Percentiles rank a stretch among this genome's conserved stretches.
These are phyloP conservation scores for Tephrocybe sp. DNA, from an alignment of 768 basidiomycete species.

Conservation along the genomic window DNA sequence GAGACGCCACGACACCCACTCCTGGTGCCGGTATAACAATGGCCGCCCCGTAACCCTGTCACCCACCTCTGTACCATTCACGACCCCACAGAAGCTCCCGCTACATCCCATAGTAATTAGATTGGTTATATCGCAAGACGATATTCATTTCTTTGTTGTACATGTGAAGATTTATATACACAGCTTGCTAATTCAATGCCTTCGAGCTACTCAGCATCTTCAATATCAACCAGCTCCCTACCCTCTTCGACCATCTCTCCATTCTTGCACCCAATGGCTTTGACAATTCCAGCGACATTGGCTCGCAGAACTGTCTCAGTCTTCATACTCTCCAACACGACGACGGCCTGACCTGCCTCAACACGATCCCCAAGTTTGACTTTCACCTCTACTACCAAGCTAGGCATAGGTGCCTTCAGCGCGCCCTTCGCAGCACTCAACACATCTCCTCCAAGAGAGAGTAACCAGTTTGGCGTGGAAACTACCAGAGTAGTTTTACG, in stretches of 20 bases:
- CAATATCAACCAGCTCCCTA: slow-evolving; percentile 69
- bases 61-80: not conserved
- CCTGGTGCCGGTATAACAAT: slow-evolving; percentile 23
- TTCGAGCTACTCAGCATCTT: slow-evolving; percentile 26
- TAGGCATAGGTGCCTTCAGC: slow-evolving; percentile 88
- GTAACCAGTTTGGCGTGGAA: slow-evolving; percentile 70
- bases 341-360: slow-evolving; percentile 75
- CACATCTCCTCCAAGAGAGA: slow-evolving; percentile 61
- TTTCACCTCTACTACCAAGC: slow-evolving; percentile 84
- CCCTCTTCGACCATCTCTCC: slow-evolving; percentile 95
- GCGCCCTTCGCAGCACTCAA: slow-evolving; percentile 57
- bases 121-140: too few species aligned
- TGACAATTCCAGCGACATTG: slow-evolving; percentile 64
- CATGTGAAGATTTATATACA: not conserved
- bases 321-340: slow-evolving; percentile 96
- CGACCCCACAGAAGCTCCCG: not conserved
- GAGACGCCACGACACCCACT: slow-evolving; percentile 46
- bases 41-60: slow-evolving; percentile 1
- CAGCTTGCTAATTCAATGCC: not conserved
- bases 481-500: slow-evolving; percentile 62
- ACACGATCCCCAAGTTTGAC: slow-evolving; percentile 77
- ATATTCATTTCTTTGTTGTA: not conserved
- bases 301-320: slow-evolving; percentile 88
- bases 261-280: slow-evolving; percentile 68
- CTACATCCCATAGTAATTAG: too few species aligned